A percentile compares a stretch with the other conserved stretches of the same genome.
Evolutionary conservation across 2,329 filamentous ascomycete species (phyloP).

Genomic region (Chrysosporium queenslandicum): DNA sequence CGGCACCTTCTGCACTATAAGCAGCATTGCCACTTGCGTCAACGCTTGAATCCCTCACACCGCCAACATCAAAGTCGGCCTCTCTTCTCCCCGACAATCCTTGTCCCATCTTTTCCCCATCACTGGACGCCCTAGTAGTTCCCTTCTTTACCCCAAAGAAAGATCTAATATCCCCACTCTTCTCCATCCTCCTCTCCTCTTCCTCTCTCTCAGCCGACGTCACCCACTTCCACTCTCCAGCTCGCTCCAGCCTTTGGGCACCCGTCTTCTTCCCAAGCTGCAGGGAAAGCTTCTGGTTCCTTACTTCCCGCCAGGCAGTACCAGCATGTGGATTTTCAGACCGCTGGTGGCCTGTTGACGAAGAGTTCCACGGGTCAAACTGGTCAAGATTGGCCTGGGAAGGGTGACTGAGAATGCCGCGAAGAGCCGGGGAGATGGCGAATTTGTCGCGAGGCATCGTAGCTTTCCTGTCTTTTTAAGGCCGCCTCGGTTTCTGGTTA

Average conservation of each 20-base stretch:
- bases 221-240: conserved; percentile 45
- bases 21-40: not conserved
- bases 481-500: too few relatives aligned
- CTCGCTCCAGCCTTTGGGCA: conserved; percentile 33
- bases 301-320: conserved; percentile 18
- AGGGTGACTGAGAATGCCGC: conserved; percentile 19
- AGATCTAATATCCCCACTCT: conserved; percentile 36
- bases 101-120: not conserved
- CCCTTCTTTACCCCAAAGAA: conserved; percentile 42
- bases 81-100: conserved; percentile 14
- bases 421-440: conserved; percentile 19
- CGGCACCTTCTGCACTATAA: not conserved
- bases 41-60: not conserved
- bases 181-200: conserved; percentile 21
- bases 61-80: not conserved
- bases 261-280: conserved; percentile 15
- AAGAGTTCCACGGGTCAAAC: conserved; percentile 19
- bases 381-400: conserved; percentile 19
- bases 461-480: too few relatives aligned
- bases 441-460: conserved; percentile 18
- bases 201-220: conserved; percentile 19
- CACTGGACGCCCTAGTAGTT: conserved; percentile 5
- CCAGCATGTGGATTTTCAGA: conserved; percentile 16
- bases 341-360: conserved; percentile 20
- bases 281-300: conserved; percentile 14